phyloP scores from a whole-genome alignment of 2,329 filamentous ascomycete genomes.

The Colletotrichum sublineola region DNA sequence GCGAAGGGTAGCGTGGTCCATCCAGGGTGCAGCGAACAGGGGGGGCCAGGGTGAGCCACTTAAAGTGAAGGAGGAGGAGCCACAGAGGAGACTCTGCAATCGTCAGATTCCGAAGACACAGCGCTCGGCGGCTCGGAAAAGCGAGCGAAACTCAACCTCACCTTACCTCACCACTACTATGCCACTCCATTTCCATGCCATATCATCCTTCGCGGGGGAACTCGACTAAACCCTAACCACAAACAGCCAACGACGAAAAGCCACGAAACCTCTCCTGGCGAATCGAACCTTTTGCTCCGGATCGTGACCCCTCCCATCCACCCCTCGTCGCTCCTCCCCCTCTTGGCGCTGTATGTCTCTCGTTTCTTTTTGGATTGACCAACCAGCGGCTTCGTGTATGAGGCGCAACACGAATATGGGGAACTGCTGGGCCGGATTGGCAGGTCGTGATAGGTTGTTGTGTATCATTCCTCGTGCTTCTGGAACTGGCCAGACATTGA shows the following conservation, averaged over 20 bases:
- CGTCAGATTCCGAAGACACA: conserved; percentile 34
- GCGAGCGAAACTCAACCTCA: conserved; percentile 34
- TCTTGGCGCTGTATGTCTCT: conserved; percentile 11
- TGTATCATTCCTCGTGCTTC: conserved; percentile 16
- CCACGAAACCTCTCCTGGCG: conserved; percentile 9
- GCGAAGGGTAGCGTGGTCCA: conserved; percentile 30
- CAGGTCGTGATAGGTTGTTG: conserved; percentile 25
- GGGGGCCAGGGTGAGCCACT: conserved; percentile 1
- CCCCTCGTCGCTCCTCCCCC: conserved; percentile 17
- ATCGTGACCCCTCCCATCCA: conserved; percentile 22
- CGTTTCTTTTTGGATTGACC: conserved; percentile 7
- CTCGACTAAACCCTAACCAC: background rate
- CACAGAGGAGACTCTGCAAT: background rate
- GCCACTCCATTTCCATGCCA: background rate
- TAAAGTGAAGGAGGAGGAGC: conserved; percentile 2
- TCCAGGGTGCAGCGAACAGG: background rate
- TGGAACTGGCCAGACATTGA: conserved; percentile 35
- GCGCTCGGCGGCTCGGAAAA: conserved; percentile 38
- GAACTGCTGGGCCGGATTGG: background rate
- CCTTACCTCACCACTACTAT: conserved; percentile 13
- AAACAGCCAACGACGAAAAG: conserved; percentile 30
- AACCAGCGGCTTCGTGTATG: conserved; percentile 19
- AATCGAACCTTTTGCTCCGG: conserved; percentile 1
- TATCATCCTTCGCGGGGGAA: conserved; percentile 7
- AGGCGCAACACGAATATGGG: conserved; percentile 9